These are phyloP conservation scores for Hebeloma cylindrosporum DNA, from an alignment of 768 basidiomycete species.

Conservation along the genomic window DNA sequence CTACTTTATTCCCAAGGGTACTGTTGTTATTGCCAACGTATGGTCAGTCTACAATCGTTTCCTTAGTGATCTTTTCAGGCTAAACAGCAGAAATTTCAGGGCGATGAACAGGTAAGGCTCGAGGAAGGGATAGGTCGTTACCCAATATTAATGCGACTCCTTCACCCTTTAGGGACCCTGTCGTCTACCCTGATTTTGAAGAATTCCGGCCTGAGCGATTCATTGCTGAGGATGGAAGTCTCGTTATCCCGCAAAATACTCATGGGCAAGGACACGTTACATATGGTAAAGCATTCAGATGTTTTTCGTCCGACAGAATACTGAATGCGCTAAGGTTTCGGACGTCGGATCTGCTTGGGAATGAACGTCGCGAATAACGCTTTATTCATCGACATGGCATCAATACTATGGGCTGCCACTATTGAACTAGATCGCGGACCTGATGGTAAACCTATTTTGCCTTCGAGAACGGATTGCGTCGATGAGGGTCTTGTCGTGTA, in stretches of 20 bases:
- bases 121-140: neutral
- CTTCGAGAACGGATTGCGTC: constrained; percentile 1
- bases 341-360: constrained; percentile 30
- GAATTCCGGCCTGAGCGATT: constrained; percentile 12
- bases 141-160: constrained; percentile 12
- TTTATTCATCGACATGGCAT: constrained; percentile 34
- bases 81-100: neutral
- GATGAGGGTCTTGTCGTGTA: constrained; percentile 1
- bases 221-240: too few species aligned
- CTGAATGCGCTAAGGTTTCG: neutral
- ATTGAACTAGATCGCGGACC: constrained; percentile 6
- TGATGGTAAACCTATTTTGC: constrained; percentile 1
- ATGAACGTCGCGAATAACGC: constrained; percentile 32
- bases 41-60: constrained; percentile 1
- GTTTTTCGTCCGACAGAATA: neutral
- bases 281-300: constrained; percentile 24
- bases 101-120: constrained; percentile 5
- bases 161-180: neutral
- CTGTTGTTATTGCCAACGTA: constrained; percentile 2
- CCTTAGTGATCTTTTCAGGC: neutral
- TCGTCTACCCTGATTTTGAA: constrained; percentile 2
- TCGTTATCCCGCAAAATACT: constrained; percentile 1
- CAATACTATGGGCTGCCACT: constrained; percentile 21
- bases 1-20: constrained; percentile 42
- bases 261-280: constrained; percentile 22